Percentiles rank a stretch among this genome's conserved stretches.
phyloP scores from a whole-genome alignment of 257 asterid species.

The Anisodus tanguticus region DNA sequence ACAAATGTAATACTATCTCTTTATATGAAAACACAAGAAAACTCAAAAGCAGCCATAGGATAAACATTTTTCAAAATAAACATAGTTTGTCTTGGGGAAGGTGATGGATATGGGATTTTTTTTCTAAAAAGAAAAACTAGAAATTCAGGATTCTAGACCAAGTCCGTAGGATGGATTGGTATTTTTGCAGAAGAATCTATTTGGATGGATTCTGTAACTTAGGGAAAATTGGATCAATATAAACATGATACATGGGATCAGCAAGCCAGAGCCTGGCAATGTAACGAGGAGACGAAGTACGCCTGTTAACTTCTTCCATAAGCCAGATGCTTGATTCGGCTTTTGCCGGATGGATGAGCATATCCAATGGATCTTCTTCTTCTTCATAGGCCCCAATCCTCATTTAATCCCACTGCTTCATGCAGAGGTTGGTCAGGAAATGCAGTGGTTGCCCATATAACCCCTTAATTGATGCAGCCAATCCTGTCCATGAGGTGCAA shows the following conservation, averaged over 20 bases:
- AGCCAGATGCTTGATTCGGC: constrained; percentile 78
- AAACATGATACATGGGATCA: constrained; percentile 51
- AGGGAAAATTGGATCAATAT: constrained; percentile 53
- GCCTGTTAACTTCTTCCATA: constrained; percentile 67
- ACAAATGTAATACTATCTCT: neutral
- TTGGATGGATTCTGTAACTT: constrained; percentile 32
- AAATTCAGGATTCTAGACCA: neutral
- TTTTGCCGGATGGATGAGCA: constrained; percentile 57
- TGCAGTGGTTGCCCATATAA: constrained; percentile 75
- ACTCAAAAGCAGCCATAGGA: too few species aligned
- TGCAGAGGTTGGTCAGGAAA: constrained; percentile 68
- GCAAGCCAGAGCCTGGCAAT: constrained; percentile 59
- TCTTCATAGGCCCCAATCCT: constrained; percentile 57
- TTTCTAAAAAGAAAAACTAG: neutral
- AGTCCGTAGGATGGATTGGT: neutral
- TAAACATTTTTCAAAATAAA: neutral
- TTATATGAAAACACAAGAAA: neutral
- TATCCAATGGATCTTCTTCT: constrained; percentile 49
- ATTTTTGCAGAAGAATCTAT: constrained; percentile 10
- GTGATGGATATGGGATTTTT: neutral
- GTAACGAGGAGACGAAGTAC: constrained; percentile 53
- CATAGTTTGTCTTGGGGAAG: neutral
- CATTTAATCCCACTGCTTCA: constrained; percentile 55
- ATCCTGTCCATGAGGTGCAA: constrained; percentile 67
- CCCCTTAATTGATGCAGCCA: constrained; percentile 64